Percentiles rank a stretch among this genome's conserved stretches.
Evolutionary conservation across 148 eudicot species (phyloP).

Genomic region (Camellia japonica): DNA sequence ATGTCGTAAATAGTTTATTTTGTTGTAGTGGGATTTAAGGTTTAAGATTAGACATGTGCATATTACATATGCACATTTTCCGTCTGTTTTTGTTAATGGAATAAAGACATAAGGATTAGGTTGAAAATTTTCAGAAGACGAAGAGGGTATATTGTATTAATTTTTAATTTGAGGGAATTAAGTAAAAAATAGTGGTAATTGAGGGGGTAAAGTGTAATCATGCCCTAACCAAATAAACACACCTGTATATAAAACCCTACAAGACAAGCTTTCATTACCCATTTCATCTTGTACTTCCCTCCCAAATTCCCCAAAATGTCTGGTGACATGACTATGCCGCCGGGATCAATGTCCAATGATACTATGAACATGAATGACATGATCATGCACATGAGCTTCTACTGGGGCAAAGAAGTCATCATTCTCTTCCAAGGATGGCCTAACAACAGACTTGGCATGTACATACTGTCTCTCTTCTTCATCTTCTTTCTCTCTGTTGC

Average conservation of each 20-base stretch:
- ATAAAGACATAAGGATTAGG: too few species aligned
- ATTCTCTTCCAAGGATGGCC: constrained; percentile 43
- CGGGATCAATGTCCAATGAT: constrained; percentile 13
- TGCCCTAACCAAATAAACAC: too few species aligned
- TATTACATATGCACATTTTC: too few species aligned
- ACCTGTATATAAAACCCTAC: background rate
- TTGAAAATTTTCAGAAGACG: too few species aligned
- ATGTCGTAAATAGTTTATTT: too few species aligned
- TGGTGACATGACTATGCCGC: constrained; percentile 17
- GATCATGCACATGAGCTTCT: constrained; percentile 42
- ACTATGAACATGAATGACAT: constrained; percentile 18
- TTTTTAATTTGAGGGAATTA: too few species aligned
- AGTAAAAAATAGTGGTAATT: too few species aligned
- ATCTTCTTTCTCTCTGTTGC: constrained; percentile 28
- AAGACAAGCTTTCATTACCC: background rate
- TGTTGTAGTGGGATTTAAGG: too few species aligned
- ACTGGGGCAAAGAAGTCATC: constrained; percentile 37
- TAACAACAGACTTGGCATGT: constrained; percentile 28
- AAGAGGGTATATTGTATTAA: too few species aligned
- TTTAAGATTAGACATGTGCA: too few species aligned
- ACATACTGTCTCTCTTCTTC: constrained; percentile 25
- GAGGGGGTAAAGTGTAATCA: too few species aligned
- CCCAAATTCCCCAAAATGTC: background rate
- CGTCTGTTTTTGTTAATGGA: too few species aligned
- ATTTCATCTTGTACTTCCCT: background rate